A percentile compares a stretch with the other conserved stretches of the same genome.
phyloP scores from a whole-genome alignment of 352 stramenopile genomes.

The Globisporangium ultimum region DNA sequence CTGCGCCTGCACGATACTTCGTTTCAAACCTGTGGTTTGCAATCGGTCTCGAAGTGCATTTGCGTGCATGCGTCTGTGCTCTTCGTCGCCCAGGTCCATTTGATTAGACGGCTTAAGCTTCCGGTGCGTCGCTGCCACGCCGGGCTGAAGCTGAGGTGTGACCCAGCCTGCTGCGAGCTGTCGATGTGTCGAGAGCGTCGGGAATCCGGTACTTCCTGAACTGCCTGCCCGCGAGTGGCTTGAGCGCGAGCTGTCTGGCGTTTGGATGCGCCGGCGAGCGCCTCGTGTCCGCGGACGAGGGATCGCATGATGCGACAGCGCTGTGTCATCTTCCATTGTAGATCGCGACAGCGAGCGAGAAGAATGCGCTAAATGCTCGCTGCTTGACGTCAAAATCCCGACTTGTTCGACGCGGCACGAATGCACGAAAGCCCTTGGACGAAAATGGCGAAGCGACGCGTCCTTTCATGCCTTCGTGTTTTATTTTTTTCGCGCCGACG shows the following conservation, averaged over 20 bases:
- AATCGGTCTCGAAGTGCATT: conserved; percentile 37
- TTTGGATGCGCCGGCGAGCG: conserved; percentile 22
- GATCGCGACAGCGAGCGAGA: not conserved
- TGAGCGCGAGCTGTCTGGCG: not conserved
- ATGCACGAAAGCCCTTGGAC: not conserved
- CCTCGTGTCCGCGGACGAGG: conserved; percentile 28
- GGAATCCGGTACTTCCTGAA: conserved; percentile 14
- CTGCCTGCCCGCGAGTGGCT: not conserved
- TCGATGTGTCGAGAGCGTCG: conserved; percentile 10
- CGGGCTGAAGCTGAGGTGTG: not conserved
- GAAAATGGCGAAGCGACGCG: not conserved
- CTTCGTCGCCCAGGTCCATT: conserved; percentile 4
- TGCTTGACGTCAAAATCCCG: not conserved
- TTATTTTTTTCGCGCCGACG: no score
- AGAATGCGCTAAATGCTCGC: not conserved
- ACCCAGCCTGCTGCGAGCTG: not conserved
- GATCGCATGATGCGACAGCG: not conserved
- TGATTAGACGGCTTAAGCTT: not conserved
- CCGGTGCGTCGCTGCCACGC: not conserved
- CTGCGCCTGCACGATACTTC: conserved; percentile 51
- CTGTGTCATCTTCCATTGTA: conserved; percentile 3
- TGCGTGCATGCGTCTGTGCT: conserved; percentile 3
- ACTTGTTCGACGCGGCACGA: not conserved
- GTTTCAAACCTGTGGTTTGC: conserved; percentile 55
- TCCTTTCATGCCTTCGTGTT: not conserved